These are phyloP conservation scores for Trichoderma lentiforme DNA, from an alignment of 2,329 filamentous ascomycete genomes.

Conservation along the genomic window DNA sequence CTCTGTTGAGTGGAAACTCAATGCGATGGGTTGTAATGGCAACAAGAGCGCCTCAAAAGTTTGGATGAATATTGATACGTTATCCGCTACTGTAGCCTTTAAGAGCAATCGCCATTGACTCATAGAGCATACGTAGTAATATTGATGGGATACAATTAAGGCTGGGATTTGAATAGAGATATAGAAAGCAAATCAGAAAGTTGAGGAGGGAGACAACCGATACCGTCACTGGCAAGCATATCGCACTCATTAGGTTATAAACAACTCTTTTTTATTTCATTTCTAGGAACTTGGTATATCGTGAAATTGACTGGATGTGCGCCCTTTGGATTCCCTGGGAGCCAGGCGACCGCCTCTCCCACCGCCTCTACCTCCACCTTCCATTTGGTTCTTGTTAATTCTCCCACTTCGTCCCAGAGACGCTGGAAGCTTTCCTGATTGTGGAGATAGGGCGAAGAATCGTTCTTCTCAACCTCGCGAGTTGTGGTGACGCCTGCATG, in stretches of 20 bases:
- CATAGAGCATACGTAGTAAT: neutral
- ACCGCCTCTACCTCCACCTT: constrained; percentile 40
- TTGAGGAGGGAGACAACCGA: neutral
- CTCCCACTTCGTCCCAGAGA: constrained; percentile 53
- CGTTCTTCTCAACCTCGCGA: constrained; percentile 22
- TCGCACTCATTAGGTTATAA: neutral
- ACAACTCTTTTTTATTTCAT: constrained; percentile 12
- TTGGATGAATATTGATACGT: neutral
- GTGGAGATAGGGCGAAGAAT: constrained; percentile 43
- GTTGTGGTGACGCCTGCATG: constrained; percentile 43
- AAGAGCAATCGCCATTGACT: neutral
- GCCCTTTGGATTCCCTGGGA: constrained; percentile 28
- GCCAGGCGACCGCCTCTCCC: constrained; percentile 24
- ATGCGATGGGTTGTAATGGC: neutral
- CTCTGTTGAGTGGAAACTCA: neutral
- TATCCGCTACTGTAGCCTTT: neutral
- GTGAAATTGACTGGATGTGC: constrained; percentile 34
- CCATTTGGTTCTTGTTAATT: constrained; percentile 48
- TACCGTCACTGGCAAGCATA: neutral
- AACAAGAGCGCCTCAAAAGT: neutral
- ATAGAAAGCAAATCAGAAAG: neutral
- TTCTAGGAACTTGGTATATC: constrained; percentile 34
- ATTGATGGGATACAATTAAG: neutral
- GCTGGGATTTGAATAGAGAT: neutral
- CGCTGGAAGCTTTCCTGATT: constrained; percentile 47